Evolutionary conservation across 73 alveolate species (phyloP).

Genomic region (Tetrahymena borealis): DNA sequence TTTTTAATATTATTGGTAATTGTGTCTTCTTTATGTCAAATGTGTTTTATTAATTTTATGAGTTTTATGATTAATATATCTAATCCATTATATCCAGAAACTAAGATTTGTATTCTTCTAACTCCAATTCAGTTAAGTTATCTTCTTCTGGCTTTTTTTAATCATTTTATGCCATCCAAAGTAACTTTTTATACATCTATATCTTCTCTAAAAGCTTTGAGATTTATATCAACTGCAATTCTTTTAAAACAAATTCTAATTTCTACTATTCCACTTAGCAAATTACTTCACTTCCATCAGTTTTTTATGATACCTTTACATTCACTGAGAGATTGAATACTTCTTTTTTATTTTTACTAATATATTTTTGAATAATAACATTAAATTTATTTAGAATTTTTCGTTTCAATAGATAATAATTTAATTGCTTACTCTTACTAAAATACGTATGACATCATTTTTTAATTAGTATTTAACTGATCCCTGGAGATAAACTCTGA

Average conservation of each 20-base stretch:
- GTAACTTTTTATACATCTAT: background rate
- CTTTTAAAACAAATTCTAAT: background rate
- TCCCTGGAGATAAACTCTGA: background rate
- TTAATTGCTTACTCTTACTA: background rate
- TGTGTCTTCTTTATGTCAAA: background rate
- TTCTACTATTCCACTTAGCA: background rate
- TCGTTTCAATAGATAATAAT: background rate
- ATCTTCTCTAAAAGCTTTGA: background rate
- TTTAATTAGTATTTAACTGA: background rate
- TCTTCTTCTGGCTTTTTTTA: background rate
- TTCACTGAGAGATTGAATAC: background rate
- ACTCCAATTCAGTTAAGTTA: background rate
- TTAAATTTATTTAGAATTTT: too few relatives aligned
- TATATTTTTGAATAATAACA: too few relatives aligned
- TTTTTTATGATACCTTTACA: background rate
- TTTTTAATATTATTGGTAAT: background rate
- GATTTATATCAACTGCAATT: background rate
- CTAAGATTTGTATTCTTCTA: background rate
- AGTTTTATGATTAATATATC: background rate
- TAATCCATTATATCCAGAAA: background rate
- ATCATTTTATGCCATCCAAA: background rate
- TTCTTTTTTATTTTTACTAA: background rate
- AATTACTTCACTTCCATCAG: background rate
- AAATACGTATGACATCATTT: background rate
- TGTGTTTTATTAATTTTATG: background rate